phyloP scores from a whole-genome alignment of 2,329 filamentous ascomycete genomes.

The Rhynchosporium agropyri region DNA sequence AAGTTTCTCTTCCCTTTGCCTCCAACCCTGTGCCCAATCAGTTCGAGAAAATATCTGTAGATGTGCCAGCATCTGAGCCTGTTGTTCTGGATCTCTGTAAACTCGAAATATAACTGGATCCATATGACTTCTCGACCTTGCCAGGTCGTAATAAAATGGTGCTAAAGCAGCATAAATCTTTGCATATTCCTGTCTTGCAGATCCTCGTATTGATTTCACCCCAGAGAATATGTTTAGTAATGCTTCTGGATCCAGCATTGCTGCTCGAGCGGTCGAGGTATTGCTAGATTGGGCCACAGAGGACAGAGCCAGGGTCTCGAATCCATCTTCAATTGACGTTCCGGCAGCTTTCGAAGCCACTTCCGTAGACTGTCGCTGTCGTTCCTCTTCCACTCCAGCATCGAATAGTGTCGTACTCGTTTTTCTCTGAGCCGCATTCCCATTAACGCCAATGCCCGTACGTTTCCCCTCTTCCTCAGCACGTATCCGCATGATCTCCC shows the following conservation, averaged over 20 bases:
- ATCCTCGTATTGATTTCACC: conserved; percentile 77
- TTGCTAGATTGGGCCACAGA: conserved; percentile 44
- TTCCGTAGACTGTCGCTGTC: conserved; percentile 47
- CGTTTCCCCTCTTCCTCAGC: conserved; percentile 42
- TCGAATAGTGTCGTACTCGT: conserved; percentile 71
- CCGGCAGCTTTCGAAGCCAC: conserved; percentile 33
- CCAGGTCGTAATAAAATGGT: conserved; percentile 86
- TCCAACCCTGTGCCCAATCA: conserved; percentile 78
- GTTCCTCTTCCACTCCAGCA: conserved; percentile 67
- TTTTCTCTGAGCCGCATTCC: conserved; percentile 37
- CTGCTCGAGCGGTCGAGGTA: conserved; percentile 40
- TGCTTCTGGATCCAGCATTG: conserved; percentile 60
- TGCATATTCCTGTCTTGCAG: conserved; percentile 86
- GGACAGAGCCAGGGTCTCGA: conserved; percentile 71
- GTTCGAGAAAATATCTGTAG: conserved; percentile 76
- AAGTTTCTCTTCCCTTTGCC: conserved; percentile 71
- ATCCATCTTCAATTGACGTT: conserved; percentile 62
- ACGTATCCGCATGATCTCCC: conserved; percentile 56
- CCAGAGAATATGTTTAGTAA: conserved; percentile 71
- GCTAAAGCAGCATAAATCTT: conserved; percentile 86
- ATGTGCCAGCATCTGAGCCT: conserved; percentile 86
- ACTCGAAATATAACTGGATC: conserved; percentile 85
- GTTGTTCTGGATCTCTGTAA: conserved; percentile 85
- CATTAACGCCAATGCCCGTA: conserved; percentile 40
- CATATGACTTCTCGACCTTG: conserved; percentile 69